Conservation (phyloP, 805 yeast species). For the Saccharomycopsis guyanensis region DNA sequence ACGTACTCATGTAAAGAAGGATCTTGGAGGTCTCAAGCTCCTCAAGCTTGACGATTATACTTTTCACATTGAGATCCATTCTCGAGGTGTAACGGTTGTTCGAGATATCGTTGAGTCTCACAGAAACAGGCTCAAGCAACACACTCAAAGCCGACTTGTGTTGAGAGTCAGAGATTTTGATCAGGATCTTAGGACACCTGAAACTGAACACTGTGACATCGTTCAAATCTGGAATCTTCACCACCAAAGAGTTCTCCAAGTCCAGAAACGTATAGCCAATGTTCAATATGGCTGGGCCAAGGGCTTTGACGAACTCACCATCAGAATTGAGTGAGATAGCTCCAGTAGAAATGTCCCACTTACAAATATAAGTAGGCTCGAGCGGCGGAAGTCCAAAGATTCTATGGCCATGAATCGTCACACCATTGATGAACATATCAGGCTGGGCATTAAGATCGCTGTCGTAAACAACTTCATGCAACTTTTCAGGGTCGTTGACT, state of each 20-base stretch:
- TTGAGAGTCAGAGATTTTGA: conserved; percentile 34
- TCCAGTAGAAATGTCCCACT: conserved; percentile 81
- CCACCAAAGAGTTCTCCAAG: conserved; percentile 63
- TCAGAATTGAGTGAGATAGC: conserved; percentile 40
- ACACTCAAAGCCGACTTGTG: conserved; percentile 25
- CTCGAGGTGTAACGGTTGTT: conserved; percentile 56
- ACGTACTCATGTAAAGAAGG: conserved; percentile 43
- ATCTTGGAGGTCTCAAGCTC: conserved; percentile 22
- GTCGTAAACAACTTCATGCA: conserved; percentile 13
- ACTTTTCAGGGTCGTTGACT: conserved; percentile 13
- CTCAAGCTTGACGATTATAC: conserved; percentile 31
- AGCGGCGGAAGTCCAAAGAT: conserved; percentile 88
- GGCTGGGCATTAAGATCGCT: conserved; percentile 24
- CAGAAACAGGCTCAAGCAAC: conserved; percentile 24
- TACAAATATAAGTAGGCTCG: conserved; percentile 82
- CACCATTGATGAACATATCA: conserved; percentile 49
- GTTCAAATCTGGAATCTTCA: conserved; percentile 46
- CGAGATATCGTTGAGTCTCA: conserved; percentile 61
- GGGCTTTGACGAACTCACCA: conserved; percentile 36
- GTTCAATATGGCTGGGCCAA: conserved; percentile 36
- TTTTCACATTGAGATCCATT: conserved; percentile 42
- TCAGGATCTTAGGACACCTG: conserved; percentile 38
- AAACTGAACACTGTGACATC: conserved; percentile 67
- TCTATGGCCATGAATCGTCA: conserved; percentile 75
- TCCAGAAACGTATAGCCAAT: conserved; percentile 63